These are phyloP conservation scores for Logfia minima DNA, from an alignment of 129 eudicot genomes.

Conservation along the genomic window DNA sequence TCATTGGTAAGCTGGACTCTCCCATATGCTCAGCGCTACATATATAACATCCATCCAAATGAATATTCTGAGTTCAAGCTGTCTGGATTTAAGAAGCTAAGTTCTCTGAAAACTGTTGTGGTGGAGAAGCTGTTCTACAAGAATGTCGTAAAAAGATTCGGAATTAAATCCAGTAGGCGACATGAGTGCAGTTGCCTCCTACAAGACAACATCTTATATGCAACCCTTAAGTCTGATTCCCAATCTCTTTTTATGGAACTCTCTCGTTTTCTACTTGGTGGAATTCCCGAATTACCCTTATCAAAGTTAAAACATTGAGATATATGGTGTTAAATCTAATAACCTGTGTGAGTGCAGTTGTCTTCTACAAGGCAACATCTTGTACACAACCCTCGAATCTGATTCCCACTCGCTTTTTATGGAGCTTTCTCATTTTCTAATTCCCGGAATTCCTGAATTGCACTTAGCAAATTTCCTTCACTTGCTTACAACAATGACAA, in stretches of 20 bases:
- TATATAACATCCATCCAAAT: constrained; percentile 46
- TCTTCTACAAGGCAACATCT: constrained; percentile 56
- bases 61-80: constrained; percentile 51
- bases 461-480: constrained; percentile 85
- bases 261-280: constrained; percentile 53
- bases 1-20: constrained; percentile 71
- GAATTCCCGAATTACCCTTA: constrained; percentile 58
- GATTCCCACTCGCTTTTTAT: constrained; percentile 65
- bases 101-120: constrained; percentile 41
- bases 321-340: constrained; percentile 39
- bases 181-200: constrained; percentile 57
- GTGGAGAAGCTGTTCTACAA: constrained; percentile 66
- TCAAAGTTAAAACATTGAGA: constrained; percentile 49
- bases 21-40: constrained; percentile 17
- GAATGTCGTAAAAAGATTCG: constrained; percentile 46
- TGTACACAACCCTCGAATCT: constrained; percentile 61
- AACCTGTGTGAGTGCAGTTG: constrained; percentile 54
- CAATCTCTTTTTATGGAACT: constrained; percentile 74
- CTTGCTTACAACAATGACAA: constrained; percentile 78
- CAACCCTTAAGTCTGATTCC: constrained; percentile 56
- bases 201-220: constrained; percentile 58
- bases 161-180: constrained; percentile 47
- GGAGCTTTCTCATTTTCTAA: constrained; percentile 66
- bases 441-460: constrained; percentile 52
- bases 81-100: constrained; percentile 41